Evolutionary conservation across 2,329 filamentous ascomycete genomes (phyloP).

Genomic region (Fusarium domesticum): DNA sequence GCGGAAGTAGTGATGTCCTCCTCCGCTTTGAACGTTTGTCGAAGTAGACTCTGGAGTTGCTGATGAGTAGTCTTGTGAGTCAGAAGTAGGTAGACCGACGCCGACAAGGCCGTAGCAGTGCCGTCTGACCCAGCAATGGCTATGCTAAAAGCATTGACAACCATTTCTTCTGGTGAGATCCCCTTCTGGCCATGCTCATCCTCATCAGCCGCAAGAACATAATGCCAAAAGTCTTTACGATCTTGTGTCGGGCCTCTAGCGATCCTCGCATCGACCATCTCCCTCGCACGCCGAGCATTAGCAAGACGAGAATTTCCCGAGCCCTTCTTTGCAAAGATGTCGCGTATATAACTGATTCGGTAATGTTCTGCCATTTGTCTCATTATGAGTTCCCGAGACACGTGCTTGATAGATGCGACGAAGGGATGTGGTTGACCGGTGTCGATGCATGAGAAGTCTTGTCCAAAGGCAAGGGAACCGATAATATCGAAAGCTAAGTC

Average conservation of each 20-base stretch:
- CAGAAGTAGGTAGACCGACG: slow-evolving; percentile 8
- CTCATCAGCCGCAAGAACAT: slow-evolving; percentile 13
- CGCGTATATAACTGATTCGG: neutral
- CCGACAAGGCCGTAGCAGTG: slow-evolving; percentile 17
- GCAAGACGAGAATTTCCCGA: slow-evolving; percentile 5
- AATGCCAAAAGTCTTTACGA: slow-evolving; percentile 24
- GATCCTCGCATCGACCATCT: slow-evolving; percentile 17
- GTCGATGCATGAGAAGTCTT: slow-evolving; percentile 21
- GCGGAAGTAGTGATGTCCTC: slow-evolving; percentile 4
- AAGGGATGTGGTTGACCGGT: slow-evolving; percentile 19
- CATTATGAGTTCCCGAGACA: slow-evolving; percentile 20
- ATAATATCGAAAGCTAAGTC: slow-evolving; percentile 18
- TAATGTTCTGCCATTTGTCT: slow-evolving; percentile 19
- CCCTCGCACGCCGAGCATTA: slow-evolving; percentile 14
- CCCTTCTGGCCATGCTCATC: slow-evolving; percentile 2
- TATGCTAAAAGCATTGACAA: slow-evolving; percentile 22
- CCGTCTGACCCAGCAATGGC: slow-evolving; percentile 21
- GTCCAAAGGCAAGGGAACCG: slow-evolving; percentile 19
- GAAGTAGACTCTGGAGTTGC: slow-evolving; percentile 2
- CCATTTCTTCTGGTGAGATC: slow-evolving; percentile 15
- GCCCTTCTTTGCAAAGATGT: neutral
- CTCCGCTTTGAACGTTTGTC: slow-evolving; percentile 5
- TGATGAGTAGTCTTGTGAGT: slow-evolving; percentile 5
- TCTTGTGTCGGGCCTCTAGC: slow-evolving; percentile 14
- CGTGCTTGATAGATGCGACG: slow-evolving; percentile 15